Percentiles rank a stretch among this genome's conserved stretches.
Evolutionary conservation across 2,329 filamentous ascomycete genomes (phyloP).

Genomic region (Periconia digitata): DNA sequence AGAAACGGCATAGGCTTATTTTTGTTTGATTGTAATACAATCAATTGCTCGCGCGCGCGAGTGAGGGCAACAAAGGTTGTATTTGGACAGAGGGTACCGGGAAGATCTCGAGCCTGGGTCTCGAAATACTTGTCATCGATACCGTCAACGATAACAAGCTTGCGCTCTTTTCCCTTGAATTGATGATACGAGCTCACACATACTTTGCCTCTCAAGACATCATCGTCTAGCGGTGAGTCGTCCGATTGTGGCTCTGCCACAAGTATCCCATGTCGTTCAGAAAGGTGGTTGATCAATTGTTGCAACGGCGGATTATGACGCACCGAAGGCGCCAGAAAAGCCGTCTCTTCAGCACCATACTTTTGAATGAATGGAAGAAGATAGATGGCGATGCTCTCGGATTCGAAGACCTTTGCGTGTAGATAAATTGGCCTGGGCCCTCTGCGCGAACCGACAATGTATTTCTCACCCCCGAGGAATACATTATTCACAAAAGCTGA

Average conservation of each 20-base stretch:
- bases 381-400: slow-evolving; percentile 1
- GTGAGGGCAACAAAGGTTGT: slow-evolving; percentile 11
- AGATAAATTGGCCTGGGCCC: slow-evolving; percentile 11
- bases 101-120: slow-evolving; percentile 4
- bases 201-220: slow-evolving; percentile 10
- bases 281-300: slow-evolving; percentile 7
- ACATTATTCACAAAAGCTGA: slow-evolving; percentile 12
- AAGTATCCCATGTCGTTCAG: slow-evolving; percentile 5
- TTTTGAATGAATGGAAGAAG: slow-evolving; percentile 10
- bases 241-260: slow-evolving; percentile 9
- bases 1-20: slow-evolving; percentile 5
- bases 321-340: slow-evolving; percentile 9
- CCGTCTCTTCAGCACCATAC: slow-evolving; percentile 8
- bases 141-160: slow-evolving; percentile 13
- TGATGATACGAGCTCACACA: slow-evolving; percentile 15
- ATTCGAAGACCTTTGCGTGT: slow-evolving; percentile 3
- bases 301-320: slow-evolving; percentile 1
- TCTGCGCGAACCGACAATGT: slow-evolving; percentile 10
- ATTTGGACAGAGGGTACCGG: slow-evolving; percentile 11
- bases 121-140: slow-evolving; percentile 10
- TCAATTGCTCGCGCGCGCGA: slow-evolving; percentile 9
- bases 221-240: slow-evolving; percentile 7
- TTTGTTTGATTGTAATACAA: slow-evolving; percentile 4
- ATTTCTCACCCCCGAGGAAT: slow-evolving; percentile 10
- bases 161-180: slow-evolving; percentile 13